A percentile compares a stretch with the other conserved stretches of the same genome.
These are phyloP conservation scores for Nidularia pulvinata DNA, from an alignment of 768 basidiomycete genomes.

Conservation along the genomic window DNA sequence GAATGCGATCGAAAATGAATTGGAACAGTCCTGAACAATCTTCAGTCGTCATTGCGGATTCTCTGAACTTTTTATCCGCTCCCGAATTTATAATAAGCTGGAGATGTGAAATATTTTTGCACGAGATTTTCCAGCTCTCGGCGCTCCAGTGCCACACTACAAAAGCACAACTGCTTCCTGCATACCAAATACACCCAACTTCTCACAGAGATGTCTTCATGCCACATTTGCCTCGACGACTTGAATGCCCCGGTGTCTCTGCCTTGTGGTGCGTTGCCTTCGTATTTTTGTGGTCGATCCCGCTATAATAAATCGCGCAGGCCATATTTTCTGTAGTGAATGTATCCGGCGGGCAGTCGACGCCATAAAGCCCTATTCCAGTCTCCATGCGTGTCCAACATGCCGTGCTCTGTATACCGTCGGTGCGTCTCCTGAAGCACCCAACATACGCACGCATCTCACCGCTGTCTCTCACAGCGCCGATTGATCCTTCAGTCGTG, in stretches of 20 bases:
- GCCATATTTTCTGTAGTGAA: conserved; percentile 65
- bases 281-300: neutral
- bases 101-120: neutral
- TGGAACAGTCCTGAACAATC: neutral
- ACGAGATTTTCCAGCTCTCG: conserved; percentile 1
- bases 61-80: neutral
- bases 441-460: neutral
- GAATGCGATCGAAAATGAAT: neutral
- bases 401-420: conserved; percentile 57
- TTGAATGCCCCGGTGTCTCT: conserved; percentile 55
- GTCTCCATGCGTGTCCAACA: conserved; percentile 53
- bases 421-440: conserved; percentile 39
- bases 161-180: neutral
- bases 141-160: conserved; percentile 1
- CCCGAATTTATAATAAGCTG: too few species aligned
- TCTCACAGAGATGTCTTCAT: conserved; percentile 42
- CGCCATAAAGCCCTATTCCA: conserved; percentile 42
- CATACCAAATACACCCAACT: neutral
- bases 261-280: conserved; percentile 61
- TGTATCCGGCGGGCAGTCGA: conserved; percentile 54
- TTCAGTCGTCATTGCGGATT: neutral
- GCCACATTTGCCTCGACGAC: conserved; percentile 60
- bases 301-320: conserved; percentile 20
- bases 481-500: conserved; percentile 43
- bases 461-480: conserved; percentile 26